These are phyloP conservation scores for Lycium barbarum DNA, from an alignment of 257 asterid species.

Conservation along the genomic window DNA sequence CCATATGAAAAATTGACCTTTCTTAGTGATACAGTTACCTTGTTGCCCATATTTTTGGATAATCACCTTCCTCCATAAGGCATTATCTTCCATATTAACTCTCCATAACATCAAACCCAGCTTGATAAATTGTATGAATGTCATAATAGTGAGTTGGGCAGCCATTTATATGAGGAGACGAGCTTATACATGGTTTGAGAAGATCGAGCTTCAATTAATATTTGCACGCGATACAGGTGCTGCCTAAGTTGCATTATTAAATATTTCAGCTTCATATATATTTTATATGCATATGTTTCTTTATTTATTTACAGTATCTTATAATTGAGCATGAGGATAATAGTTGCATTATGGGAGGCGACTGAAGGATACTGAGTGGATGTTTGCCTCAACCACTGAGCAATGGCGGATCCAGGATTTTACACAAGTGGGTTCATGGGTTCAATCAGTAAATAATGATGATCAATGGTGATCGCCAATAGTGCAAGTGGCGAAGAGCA, in stretches of 20 bases:
- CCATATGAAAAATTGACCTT: neutral
- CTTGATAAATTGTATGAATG: too few relatives aligned
- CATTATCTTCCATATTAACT: neutral
- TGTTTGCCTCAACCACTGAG: neutral
- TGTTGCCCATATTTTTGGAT: neutral
- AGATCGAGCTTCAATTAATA: too few relatives aligned
- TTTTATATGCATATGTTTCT: neutral
- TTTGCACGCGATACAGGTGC: neutral
- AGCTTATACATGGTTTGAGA: too few relatives aligned
- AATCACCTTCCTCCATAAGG: neutral
- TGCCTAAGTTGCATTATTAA: neutral
- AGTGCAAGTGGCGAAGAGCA: too few relatives aligned
- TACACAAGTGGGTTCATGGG: too few relatives aligned
- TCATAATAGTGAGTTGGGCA: too few relatives aligned
- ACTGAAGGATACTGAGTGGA: neutral
- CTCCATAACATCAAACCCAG: neutral
- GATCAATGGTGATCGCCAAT: too few relatives aligned
- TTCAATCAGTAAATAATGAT: too few relatives aligned
- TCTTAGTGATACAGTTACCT: neutral
- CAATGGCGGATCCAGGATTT: too few relatives aligned
- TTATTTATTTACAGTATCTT: neutral
- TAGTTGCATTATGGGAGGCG: neutral
- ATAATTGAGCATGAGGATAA: neutral
- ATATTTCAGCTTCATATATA: neutral
- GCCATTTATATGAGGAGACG: too few relatives aligned